Percentiles rank a stretch among this genome's conserved stretches.
phyloP scores from a whole-genome alignment of 371 early-diverging fungal species.

The Lichtheimia corymbifera region DNA sequence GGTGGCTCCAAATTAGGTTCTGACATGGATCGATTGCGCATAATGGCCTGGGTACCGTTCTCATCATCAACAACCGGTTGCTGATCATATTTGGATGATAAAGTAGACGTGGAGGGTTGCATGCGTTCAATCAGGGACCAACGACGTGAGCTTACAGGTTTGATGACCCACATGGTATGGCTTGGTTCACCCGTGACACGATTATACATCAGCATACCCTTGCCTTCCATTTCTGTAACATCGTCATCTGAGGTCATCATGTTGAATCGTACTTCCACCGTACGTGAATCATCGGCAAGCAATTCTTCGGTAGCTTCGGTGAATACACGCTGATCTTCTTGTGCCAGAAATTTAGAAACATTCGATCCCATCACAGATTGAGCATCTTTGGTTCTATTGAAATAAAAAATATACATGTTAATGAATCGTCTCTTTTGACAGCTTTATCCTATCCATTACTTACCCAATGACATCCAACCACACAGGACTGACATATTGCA shows the following conservation, averaged over 20 bases:
- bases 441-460: constrained; percentile 11
- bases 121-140: constrained; percentile 14
- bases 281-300: constrained; percentile 67
- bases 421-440: background rate
- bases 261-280: constrained; percentile 78
- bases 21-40: constrained; percentile 26
- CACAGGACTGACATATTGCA: constrained; percentile 63
- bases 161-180: constrained; percentile 86
- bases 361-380: constrained; percentile 47
- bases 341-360: constrained; percentile 46
- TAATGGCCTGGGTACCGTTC: background rate
- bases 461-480: constrained; percentile 65
- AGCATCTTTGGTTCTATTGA: constrained; percentile 42
- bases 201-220: constrained; percentile 90
- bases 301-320: constrained; percentile 37
- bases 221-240: constrained; percentile 77
- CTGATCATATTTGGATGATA: background rate
- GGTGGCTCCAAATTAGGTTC: constrained; percentile 16
- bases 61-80: background rate
- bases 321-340: constrained; percentile 22
- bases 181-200: constrained; percentile 66
- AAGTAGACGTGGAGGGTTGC: constrained; percentile 11
- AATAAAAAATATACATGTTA: background rate
- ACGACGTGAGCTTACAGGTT: constrained; percentile 41
- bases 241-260: constrained; percentile 48